These are phyloP conservation scores for Cryphonectria carpinicola DNA, from an alignment of 2,329 filamentous ascomycete genomes.

Conservation along the genomic window DNA sequence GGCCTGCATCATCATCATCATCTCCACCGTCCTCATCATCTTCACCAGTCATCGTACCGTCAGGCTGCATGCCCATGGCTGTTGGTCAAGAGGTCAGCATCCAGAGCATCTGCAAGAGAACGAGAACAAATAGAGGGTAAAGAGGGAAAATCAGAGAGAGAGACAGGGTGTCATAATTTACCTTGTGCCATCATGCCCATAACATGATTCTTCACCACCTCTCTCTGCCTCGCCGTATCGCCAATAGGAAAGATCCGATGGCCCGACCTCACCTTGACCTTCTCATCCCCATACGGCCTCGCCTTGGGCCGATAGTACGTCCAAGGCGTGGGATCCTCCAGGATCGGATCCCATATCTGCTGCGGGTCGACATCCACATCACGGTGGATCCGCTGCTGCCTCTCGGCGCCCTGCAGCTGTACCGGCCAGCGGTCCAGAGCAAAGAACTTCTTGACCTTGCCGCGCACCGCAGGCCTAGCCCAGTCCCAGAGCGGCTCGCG, in stretches of 20 bases:
- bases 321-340: slow-evolving; percentile 34
- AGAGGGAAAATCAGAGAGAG: too few relatives aligned
- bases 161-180: slow-evolving; percentile 3
- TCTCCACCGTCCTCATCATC: not conserved
- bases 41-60: not conserved
- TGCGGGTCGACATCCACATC: slow-evolving; percentile 38
- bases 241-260: slow-evolving; percentile 42
- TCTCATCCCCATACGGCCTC: slow-evolving; percentile 32
- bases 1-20: not conserved
- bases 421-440: slow-evolving; percentile 53
- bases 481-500: slow-evolving; percentile 44
- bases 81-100: slow-evolving; percentile 7
- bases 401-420: slow-evolving; percentile 41
- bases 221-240: slow-evolving; percentile 43
- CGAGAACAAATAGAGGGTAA: too few relatives aligned
- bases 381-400: slow-evolving; percentile 36
- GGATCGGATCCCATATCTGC: slow-evolving; percentile 35
- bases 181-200: slow-evolving; percentile 26
- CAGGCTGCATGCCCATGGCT: slow-evolving; percentile 22
- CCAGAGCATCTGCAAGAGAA: too few relatives aligned
- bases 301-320: slow-evolving; percentile 33
- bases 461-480: slow-evolving; percentile 35
- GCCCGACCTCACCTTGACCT: slow-evolving; percentile 35
- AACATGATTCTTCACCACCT: slow-evolving; percentile 32
- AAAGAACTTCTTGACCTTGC: slow-evolving; percentile 44